Evolutionary conservation across 495 filamentous ascomycete species (phyloP).

Genomic region (Penicillium chermesinum): DNA sequence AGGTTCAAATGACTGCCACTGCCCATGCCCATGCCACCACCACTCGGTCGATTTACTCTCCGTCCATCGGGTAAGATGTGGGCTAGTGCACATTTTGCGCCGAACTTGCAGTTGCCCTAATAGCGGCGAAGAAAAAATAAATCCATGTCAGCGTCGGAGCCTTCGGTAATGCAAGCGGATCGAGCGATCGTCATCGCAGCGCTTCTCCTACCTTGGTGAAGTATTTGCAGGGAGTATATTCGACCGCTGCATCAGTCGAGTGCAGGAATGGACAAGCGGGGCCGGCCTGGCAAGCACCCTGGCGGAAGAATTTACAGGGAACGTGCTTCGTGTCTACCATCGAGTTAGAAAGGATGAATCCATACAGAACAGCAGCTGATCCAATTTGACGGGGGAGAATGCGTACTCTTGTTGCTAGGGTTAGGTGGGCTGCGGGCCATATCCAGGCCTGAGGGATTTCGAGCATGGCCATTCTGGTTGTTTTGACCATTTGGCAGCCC

Average conservation of each 20-base stretch:
- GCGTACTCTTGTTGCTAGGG: constrained; percentile 64
- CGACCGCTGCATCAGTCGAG: constrained; percentile 70
- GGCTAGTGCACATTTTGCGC: constrained; percentile 91
- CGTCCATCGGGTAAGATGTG: constrained; percentile 93
- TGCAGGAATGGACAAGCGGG: constrained; percentile 95
- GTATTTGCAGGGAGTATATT: constrained; percentile 92
- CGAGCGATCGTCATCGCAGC: not conserved
- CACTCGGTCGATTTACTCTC: constrained; percentile 66
- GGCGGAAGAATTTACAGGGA: constrained; percentile 97
- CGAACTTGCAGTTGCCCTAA: constrained; percentile 99
- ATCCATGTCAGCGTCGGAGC: constrained; percentile 5
- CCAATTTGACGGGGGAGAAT: not conserved
- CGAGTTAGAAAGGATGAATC: constrained; percentile 10
- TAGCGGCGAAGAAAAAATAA: constrained; percentile 10
- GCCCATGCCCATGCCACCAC: constrained; percentile 28
- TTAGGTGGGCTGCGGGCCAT: constrained; percentile 73
- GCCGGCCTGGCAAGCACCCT: constrained; percentile 94
- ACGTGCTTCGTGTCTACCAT: constrained; percentile 88
- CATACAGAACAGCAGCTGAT: no score
- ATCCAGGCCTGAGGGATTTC: constrained; percentile 43
- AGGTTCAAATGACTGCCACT: constrained; percentile 55
- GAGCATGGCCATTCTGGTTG: constrained; percentile 31
- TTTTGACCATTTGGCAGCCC: constrained; percentile 32
- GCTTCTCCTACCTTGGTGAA: constrained; percentile 77
- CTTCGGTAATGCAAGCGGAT: not conserved